These are phyloP conservation scores for Oryza meyeriana DNA, from an alignment of 176 grass and related monocot species.

Conservation along the genomic window DNA sequence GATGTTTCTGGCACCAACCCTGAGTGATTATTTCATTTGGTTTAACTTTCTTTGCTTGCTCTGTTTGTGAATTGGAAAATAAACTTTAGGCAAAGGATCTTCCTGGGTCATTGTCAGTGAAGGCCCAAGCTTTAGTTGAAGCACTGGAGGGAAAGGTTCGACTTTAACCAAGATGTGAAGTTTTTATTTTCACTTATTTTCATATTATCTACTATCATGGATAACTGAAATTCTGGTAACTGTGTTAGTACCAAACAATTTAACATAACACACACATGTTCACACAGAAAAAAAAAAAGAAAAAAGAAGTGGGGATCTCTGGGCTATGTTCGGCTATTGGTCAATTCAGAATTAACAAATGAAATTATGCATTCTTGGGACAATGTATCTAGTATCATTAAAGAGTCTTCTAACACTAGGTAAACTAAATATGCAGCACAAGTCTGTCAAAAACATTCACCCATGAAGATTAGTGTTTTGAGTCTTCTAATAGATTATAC, in stretches of 20 bases:
- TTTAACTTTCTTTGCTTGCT: slow-evolving; percentile 20
- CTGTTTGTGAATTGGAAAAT: slow-evolving; percentile 22
- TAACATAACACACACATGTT: not conserved
- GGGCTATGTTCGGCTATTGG: slow-evolving; percentile 6
- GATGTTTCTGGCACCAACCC: not conserved
- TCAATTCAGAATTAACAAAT: slow-evolving; percentile 6
- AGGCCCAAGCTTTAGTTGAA: slow-evolving; percentile 72
- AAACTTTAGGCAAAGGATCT: slow-evolving; percentile 71
- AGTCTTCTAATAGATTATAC: not conserved
- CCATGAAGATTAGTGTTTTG: not conserved
- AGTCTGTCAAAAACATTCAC: not conserved
- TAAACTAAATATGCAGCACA: slow-evolving; percentile 13
- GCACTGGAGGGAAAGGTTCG: slow-evolving; percentile 87
- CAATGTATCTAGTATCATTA: slow-evolving; percentile 10
- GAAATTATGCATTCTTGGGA: not conserved
- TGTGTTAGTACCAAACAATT: slow-evolving; percentile 13
- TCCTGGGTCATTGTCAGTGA: slow-evolving; percentile 56
- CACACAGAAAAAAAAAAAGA: not conserved
- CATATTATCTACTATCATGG: not conserved
- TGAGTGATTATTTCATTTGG: slow-evolving; percentile 31
- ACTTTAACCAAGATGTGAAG: slow-evolving; percentile 38
- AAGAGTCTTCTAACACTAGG: not conserved
- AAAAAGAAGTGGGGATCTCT: not conserved
- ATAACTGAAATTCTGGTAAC: slow-evolving; percentile 6
- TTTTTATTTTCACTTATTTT: not conserved